Base-by-base conservation (phyloP, 805 yeast species). In the Maudiozyma turicensis region DNA sequence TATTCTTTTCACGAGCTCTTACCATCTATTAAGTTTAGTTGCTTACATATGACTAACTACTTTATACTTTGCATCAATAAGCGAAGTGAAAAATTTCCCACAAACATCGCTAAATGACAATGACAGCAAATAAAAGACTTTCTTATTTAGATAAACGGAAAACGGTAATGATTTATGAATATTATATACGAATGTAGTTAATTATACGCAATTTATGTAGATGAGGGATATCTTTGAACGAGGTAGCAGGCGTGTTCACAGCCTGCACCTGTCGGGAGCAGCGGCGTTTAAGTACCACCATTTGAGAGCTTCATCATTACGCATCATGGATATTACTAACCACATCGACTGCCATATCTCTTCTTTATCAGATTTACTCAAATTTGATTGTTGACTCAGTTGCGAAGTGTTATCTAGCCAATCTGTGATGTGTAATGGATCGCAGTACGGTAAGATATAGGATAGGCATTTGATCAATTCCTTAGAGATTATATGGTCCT, bases 391-490 rank as follows among this genome's bases (percentile, higher is more conserved):
- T 4, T 35, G 32, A 7, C 50, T 41, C n/a, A 60, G 45, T 44
- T 58, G 60, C n/a, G 50, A n/a, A 29, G 55, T 46, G 29, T 62
- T 61, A 14, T 60, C 59, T 13, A 64, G 48, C 66, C 66, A 63
- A 31, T 53, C 53, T 10, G 51, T 20, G 8, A 55, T 13, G 40
- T 53, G 46, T n/a, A 44, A 44, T 6, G 48, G 49, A 15, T 46
- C 31, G 15, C 54, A 46, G 43, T 48, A 56, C 3, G 59, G 57
- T 10, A 62, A 31, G n/a, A 56, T 61, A 33, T 47, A 49, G 0
- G 60, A 52, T 5, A 64, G 41, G 34, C 67, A 61, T 41, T 58
- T 49, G 2, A 59, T 47, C 1, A 62, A 44, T 7, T 49, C 54
- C 26, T 20, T 20, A 20, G 26, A 20, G 26, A 20, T 20, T 20